These are phyloP conservation scores for Dipodascopsis uninucleata DNA, from an alignment of 805 yeast genomes.

Conservation along the genomic window DNA sequence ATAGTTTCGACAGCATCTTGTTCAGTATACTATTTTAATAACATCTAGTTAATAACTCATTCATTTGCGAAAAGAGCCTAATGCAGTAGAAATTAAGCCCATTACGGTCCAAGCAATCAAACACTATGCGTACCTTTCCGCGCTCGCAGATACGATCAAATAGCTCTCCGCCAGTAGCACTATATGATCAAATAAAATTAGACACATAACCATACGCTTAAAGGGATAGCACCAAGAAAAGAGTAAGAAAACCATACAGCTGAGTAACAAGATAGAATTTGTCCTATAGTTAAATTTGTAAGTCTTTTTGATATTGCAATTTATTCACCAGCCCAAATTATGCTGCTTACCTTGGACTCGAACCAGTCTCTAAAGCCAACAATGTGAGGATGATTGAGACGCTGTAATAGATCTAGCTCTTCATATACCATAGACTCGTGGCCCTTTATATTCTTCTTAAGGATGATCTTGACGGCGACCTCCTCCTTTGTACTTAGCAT, in stretches of 20 bases:
- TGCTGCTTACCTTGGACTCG: conserved; percentile 52
- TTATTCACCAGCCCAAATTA: not conserved
- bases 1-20: conserved; percentile 76
- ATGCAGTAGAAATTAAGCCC: no score
- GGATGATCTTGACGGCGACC: conserved; percentile 85
- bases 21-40: conserved; percentile 86
- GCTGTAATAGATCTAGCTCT: conserved; percentile 67
- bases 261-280: conserved; percentile 93
- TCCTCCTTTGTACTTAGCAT: conserved; percentile 52
- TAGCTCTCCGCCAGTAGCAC: conserved; percentile 91
- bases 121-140: conserved; percentile 43
- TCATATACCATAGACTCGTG: conserved; percentile 73
- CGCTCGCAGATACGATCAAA: conserved; percentile 78
- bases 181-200: not conserved
- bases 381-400: conserved; percentile 75
- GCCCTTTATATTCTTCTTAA: conserved; percentile 79
- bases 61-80: no score
- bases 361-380: conserved; percentile 92
- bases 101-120: no score
- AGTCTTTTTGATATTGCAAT: not conserved
- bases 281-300: conserved; percentile 40
- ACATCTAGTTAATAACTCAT: not conserved
- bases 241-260: conserved; percentile 35
- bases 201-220: not conserved
- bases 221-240: not conserved